Percentiles rank a stretch among this genome's conserved stretches.
These are phyloP conservation scores for Physaria fendleri DNA, from an alignment of 345 rosid genomes.

Conservation along the genomic window DNA sequence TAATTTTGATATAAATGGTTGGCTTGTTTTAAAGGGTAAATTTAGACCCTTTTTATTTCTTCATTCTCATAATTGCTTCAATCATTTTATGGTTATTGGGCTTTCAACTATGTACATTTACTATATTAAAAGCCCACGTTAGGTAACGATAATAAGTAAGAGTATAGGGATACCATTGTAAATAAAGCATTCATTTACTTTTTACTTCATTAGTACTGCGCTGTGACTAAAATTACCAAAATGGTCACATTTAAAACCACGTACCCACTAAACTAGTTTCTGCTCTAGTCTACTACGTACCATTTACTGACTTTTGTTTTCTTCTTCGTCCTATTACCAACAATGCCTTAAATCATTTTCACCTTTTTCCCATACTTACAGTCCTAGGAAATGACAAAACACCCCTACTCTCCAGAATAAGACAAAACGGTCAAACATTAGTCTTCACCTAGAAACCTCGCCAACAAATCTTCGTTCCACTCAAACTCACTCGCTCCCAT, in stretches of 20 bases:
- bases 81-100: not conserved
- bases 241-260: slow-evolving; percentile 4
- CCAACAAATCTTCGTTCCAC: slow-evolving; percentile 37
- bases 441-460: slow-evolving; percentile 46
- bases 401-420: not conserved
- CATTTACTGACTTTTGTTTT: slow-evolving; percentile 1
- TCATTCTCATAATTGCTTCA: too few relatives aligned
- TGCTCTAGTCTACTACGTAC: not conserved
- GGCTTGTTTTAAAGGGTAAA: too few relatives aligned
- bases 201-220: not conserved
- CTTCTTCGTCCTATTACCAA: not conserved
- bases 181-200: not conserved
- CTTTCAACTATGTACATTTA: not conserved
- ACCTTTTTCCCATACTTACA: not conserved
- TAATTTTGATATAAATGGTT: too few relatives aligned
- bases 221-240: slow-evolving; percentile 8
- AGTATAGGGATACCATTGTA: not conserved
- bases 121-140: not conserved
- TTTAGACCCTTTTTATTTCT: not conserved
- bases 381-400: not conserved
- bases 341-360: not conserved
- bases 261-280: not conserved
- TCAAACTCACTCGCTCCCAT: slow-evolving; percentile 23
- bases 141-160: not conserved
- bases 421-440: slow-evolving; percentile 28